Conservation (phyloP, 306 rosid genomes). For the Quercus rubra region DNA sequence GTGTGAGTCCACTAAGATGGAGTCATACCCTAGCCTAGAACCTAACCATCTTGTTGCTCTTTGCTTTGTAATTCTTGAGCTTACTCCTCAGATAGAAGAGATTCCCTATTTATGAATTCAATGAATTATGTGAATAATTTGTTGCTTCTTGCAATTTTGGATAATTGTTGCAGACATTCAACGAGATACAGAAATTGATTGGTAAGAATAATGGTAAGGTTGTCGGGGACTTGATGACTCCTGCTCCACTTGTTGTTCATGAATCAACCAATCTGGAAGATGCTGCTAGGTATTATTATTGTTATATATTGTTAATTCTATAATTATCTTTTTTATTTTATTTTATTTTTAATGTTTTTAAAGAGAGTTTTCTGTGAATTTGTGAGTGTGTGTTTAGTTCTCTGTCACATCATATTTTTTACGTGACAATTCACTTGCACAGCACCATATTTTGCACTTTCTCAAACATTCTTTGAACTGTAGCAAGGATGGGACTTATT, state of each 20-base stretch:
- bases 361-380: background rate
- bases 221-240: constrained; percentile 96
- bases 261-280: constrained; percentile 80
- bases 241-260: constrained; percentile 82
- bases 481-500: background rate
- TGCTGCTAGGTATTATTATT: constrained; percentile 63
- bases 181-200: constrained; percentile 80
- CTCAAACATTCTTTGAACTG: too few species aligned
- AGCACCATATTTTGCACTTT: too few species aligned
- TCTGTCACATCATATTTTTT: background rate
- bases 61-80: background rate
- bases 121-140: background rate
- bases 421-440: background rate
- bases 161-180: constrained; percentile 69
- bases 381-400: background rate
- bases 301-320: background rate
- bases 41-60: background rate
- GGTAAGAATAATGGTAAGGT: constrained; percentile 83
- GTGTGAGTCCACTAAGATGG: background rate
- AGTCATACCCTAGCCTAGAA: constrained; percentile 2
- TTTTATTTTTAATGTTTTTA: background rate
- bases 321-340: background rate
- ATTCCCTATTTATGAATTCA: background rate
- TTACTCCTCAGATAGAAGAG: constrained; percentile 10
- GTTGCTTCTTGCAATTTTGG: constrained; percentile 32